Percentiles rank a stretch among this genome's conserved stretches.
Conservation (phyloP, 208 protist species). For the Angomonas deanei region DNA sequence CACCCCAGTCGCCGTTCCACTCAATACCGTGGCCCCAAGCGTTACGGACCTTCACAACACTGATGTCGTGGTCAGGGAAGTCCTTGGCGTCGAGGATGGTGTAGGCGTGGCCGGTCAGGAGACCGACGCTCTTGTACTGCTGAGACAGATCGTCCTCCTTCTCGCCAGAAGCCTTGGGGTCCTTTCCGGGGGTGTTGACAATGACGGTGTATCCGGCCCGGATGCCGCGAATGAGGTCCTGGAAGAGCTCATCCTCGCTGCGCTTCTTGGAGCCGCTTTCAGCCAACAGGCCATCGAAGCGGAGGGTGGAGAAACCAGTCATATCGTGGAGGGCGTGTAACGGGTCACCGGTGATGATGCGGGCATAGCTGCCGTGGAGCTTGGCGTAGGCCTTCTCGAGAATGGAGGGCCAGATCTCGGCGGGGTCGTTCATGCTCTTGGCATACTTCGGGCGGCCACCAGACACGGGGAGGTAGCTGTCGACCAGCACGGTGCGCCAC, state of each 20-base stretch:
- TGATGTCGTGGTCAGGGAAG: slow-evolving; percentile 38
- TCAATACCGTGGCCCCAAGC: slow-evolving; percentile 49
- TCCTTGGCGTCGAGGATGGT: slow-evolving; percentile 54
- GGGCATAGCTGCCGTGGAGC: slow-evolving; percentile 76
- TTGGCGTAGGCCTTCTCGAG: slow-evolving; percentile 89
- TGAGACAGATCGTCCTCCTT: slow-evolving; percentile 19
- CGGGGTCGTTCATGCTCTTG: slow-evolving; percentile 39
- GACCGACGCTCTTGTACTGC: slow-evolving; percentile 48
- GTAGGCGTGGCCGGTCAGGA: slow-evolving; percentile 64
- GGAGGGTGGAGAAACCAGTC: slow-evolving; percentile 55
- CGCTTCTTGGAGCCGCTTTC: slow-evolving; percentile 15
- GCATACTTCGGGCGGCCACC: slow-evolving; percentile 50
- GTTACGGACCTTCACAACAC: slow-evolving; percentile 71
- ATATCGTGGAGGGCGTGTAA: slow-evolving; percentile 82
- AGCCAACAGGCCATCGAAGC: slow-evolving; percentile 53
- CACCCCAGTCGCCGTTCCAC: slow-evolving; percentile 77
- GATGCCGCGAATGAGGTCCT: slow-evolving; percentile 31
- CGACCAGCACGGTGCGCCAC: slow-evolving; percentile 79
- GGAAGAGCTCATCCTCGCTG: slow-evolving; percentile 33
- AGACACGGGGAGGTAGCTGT: slow-evolving; percentile 70
- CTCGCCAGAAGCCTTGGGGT: neutral
- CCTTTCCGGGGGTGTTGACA: slow-evolving; percentile 62
- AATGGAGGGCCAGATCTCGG: slow-evolving; percentile 81
- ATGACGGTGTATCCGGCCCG: slow-evolving; percentile 56
- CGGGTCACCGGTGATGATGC: slow-evolving; percentile 71